phyloP scores from a whole-genome alignment of 345 rosid genomes.

The Rhodomyrtus tomentosa region DNA sequence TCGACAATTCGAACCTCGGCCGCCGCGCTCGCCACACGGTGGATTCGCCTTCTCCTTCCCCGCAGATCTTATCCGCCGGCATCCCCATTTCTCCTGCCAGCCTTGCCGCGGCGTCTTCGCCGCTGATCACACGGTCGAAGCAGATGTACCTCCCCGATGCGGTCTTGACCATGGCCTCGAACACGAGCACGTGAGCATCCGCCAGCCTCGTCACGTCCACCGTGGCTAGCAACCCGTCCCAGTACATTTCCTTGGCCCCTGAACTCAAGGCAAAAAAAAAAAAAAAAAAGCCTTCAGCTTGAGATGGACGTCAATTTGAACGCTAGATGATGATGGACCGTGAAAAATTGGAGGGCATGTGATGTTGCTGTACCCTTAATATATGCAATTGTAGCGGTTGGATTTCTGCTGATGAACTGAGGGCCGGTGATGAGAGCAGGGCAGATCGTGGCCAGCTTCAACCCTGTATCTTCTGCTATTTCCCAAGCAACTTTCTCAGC shows the following conservation, averaged over 20 bases:
- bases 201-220: slow-evolving; percentile 51
- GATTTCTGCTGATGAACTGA: slow-evolving; percentile 32
- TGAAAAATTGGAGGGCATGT: neutral
- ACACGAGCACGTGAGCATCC: slow-evolving; percentile 51
- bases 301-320: neutral
- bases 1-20: slow-evolving; percentile 23
- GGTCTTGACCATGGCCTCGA: slow-evolving; percentile 40
- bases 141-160: slow-evolving; percentile 61
- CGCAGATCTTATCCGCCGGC: slow-evolving; percentile 37
- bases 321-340: neutral
- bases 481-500: slow-evolving; percentile 70
- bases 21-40: neutral
- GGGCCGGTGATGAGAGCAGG: slow-evolving; percentile 66
- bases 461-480: slow-evolving; percentile 39
- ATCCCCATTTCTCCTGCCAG: slow-evolving; percentile 42
- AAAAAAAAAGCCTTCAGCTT: neutral
- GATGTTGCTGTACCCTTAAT: slow-evolving; percentile 27
- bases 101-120: slow-evolving; percentile 25
- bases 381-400: slow-evolving; percentile 65
- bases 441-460: slow-evolving; percentile 47
- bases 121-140: slow-evolving; percentile 45
- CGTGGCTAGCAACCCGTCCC: slow-evolving; percentile 45
- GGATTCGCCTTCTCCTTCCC: neutral
- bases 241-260: slow-evolving; percentile 59
- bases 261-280: neutral